Evolutionary conservation across 2,329 filamentous ascomycete species (phyloP).

Genomic region (Trichothecium sympodiale): DNA sequence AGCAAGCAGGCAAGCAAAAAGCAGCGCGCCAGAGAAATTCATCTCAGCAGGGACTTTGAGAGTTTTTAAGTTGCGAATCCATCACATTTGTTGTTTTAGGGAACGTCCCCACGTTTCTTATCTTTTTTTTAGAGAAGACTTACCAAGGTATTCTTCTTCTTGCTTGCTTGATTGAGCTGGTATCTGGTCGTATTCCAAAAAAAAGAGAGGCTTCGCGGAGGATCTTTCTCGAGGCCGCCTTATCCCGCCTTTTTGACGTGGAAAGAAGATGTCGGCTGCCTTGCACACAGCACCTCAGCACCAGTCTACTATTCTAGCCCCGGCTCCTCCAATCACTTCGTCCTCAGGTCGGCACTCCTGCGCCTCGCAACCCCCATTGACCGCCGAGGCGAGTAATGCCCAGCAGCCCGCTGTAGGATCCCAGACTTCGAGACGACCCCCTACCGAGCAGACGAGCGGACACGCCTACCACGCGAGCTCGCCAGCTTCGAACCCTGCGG

Average conservation of each 20-base stretch:
- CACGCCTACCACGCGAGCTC: conserved; percentile 31
- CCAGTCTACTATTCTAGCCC: conserved; percentile 38
- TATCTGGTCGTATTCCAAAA: no score
- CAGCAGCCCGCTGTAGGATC: conserved; percentile 34
- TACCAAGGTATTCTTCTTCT: no score
- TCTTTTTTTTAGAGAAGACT: no score
- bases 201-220: no score
- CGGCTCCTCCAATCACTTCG: conserved; percentile 38
- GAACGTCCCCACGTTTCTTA: no score
- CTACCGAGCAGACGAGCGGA: conserved; percentile 40
- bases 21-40: no score
- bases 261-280: conserved; percentile 38
- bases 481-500: conserved; percentile 10
- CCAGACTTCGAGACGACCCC: conserved; percentile 40
- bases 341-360: conserved; percentile 40
- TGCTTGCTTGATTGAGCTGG: no score
- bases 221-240: no score
- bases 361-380: conserved; percentile 38
- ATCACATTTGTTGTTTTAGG: no score
- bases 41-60: no score
- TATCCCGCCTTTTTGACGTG: conserved; percentile 9
- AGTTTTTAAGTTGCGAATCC: no score
- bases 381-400: conserved; percentile 46
- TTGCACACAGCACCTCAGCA: conserved; percentile 46
- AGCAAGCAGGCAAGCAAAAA: no score